phyloP scores from a whole-genome alignment of 495 filamentous ascomycete genomes.

The Neurospora sp. region DNA sequence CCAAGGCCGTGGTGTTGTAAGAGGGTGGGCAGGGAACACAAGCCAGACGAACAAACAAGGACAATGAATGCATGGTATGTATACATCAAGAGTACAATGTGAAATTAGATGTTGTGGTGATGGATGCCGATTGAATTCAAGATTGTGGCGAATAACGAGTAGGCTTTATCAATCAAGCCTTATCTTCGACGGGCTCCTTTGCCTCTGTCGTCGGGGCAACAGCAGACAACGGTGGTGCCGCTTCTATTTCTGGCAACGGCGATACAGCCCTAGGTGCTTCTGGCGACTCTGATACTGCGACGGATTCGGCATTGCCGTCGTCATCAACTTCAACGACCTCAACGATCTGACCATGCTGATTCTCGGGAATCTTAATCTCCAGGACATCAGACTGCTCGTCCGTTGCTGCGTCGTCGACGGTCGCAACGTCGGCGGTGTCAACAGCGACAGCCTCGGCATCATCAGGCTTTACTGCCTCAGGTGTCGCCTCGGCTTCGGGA shows the following conservation, averaged over 20 bases:
- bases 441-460: neutral
- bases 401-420: neutral
- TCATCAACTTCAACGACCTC: neutral
- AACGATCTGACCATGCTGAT: neutral
- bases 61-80: neutral
- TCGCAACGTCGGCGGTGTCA: neutral
- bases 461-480: neutral
- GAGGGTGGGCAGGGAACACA: neutral
- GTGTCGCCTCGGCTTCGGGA: neutral
- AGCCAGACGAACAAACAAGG: neutral
- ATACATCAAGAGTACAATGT: neutral
- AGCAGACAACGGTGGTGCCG: neutral
- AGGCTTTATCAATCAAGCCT: neutral
- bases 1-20: neutral
- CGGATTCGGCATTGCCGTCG: neutral
- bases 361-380: conserved; percentile 3
- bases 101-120: neutral
- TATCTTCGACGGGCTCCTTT: neutral
- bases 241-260: neutral
- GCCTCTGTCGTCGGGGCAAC: neutral
- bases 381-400: conserved; percentile 3
- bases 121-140: neutral
- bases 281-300: neutral
- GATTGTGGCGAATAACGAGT: neutral
- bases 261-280: neutral